Evolutionary conservation across 148 eudicot species (phyloP).

Genomic region (Linanthus parryae): DNA sequence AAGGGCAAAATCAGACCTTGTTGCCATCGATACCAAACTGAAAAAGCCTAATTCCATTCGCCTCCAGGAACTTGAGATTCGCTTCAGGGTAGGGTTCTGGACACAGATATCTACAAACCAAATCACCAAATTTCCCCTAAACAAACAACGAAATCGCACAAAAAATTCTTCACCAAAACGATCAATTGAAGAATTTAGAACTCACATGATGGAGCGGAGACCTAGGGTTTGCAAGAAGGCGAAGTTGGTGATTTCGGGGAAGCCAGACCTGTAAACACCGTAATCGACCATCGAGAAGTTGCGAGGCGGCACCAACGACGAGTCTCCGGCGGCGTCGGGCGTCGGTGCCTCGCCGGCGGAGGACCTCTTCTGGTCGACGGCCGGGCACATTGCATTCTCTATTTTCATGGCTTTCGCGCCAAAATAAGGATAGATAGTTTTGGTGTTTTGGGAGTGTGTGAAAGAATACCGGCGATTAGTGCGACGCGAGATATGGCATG

Average conservation of each 20-base stretch:
- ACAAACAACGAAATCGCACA: not conserved
- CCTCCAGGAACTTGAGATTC: slow-evolving; percentile 27
- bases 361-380: slow-evolving; percentile 4
- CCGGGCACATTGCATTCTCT: not conserved
- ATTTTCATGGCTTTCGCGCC: slow-evolving; percentile 29
- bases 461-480: too few species aligned
- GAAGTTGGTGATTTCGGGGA: slow-evolving; percentile 26
- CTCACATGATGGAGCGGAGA: slow-evolving; percentile 39
- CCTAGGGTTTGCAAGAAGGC: slow-evolving; percentile 42
- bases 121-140: not conserved
- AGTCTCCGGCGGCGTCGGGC: slow-evolving; percentile 8
- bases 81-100: slow-evolving; percentile 41
- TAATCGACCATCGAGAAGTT: slow-evolving; percentile 46
- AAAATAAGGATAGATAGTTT: slow-evolving; percentile 3
- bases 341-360: slow-evolving; percentile 4
- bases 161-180: not conserved
- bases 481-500: too few species aligned
- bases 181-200: not conserved
- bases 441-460: too few species aligned
- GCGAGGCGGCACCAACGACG: slow-evolving; percentile 29
- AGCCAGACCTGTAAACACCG: slow-evolving; percentile 24
- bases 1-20: slow-evolving; percentile 26
- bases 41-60: slow-evolving; percentile 32
- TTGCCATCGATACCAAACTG: slow-evolving; percentile 39
- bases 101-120: slow-evolving; percentile 34